These are phyloP conservation scores for Tetrahymena malaccensis DNA, from an alignment of 73 alveolate genomes.

Conservation along the genomic window DNA sequence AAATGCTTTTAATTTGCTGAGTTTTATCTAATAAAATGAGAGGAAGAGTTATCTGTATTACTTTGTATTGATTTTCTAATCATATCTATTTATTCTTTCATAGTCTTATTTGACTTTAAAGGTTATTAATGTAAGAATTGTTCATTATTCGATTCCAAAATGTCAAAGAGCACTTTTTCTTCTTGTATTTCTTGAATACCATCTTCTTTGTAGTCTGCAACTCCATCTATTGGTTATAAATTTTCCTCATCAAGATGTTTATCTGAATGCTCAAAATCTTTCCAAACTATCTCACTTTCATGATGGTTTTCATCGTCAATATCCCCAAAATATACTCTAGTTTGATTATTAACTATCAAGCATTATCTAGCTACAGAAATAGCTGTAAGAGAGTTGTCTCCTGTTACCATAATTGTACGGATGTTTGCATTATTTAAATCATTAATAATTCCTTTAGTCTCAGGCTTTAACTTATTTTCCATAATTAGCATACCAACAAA, in stretches of 20 bases:
- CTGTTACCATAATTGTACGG: conserved; percentile 79
- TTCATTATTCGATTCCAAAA: neutral
- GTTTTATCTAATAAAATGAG: neutral
- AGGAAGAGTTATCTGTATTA: neutral
- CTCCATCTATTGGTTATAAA: neutral
- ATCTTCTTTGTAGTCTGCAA: conserved; percentile 14
- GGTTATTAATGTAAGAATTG: neutral
- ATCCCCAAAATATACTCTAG: conserved; percentile 12
- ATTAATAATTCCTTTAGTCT: conserved; percentile 60
- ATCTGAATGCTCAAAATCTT: neutral
- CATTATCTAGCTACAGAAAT: conserved; percentile 72
- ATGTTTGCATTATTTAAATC: conserved; percentile 56
- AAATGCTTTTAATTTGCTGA: neutral
- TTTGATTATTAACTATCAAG: neutral
- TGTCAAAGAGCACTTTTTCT: neutral
- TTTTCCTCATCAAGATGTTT: neutral
- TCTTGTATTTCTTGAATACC: conserved; percentile 1
- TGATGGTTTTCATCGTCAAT: neutral
- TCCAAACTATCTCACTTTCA: neutral
- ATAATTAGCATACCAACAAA: conserved; percentile 76
- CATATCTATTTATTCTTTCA: neutral
- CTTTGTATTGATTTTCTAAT: neutral
- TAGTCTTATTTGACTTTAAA: neutral
- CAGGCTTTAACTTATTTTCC: conserved; percentile 68
- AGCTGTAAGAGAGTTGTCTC: conserved; percentile 78